Conservation (phyloP, 2,329 filamentous ascomycete species). For the Stachybotrys elegans region DNA sequence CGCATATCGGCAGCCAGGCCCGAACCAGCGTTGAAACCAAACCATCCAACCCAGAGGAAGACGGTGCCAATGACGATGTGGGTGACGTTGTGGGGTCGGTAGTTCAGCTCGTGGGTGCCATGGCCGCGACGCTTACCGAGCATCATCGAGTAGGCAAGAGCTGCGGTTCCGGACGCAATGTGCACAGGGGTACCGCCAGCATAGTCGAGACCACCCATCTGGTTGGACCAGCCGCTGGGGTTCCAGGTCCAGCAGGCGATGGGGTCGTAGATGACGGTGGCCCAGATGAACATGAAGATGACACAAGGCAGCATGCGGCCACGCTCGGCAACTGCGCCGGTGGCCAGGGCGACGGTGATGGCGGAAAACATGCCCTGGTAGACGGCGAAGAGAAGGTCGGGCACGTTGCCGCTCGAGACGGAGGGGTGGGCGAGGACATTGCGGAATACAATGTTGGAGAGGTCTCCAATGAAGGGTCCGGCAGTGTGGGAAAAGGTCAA, state of each 20-base stretch:
- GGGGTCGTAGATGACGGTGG: constrained; percentile 83
- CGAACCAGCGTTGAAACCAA: constrained; percentile 88
- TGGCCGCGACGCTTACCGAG: constrained; percentile 81
- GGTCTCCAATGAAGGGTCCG: constrained; percentile 69
- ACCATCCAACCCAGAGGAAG: constrained; percentile 94
- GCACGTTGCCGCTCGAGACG: constrained; percentile 66
- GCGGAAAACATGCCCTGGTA: constrained; percentile 87
- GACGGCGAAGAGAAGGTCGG: constrained; percentile 78
- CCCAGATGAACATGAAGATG: constrained; percentile 91
- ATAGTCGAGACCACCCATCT: constrained; percentile 80
- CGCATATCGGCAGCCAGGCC: constrained; percentile 77
- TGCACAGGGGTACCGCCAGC: constrained; percentile 89
- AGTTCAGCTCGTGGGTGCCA: constrained; percentile 83
- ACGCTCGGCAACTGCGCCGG: constrained; percentile 80
- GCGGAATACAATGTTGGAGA: constrained; percentile 74
- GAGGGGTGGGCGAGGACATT: constrained; percentile 72
- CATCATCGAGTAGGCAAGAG: constrained; percentile 87
- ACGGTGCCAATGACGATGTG: constrained; percentile 90
- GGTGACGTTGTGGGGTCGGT: constrained; percentile 87
- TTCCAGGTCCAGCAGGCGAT: constrained; percentile 98
- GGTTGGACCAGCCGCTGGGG: constrained; percentile 70
- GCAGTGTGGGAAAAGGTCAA: constrained; percentile 76
- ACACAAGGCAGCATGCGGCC: constrained; percentile 85
- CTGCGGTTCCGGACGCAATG: constrained; percentile 76
- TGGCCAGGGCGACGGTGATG: constrained; percentile 80